Conservation (phyloP, 371 early-diverging fungal genomes). For the Smittium culicis region DNA sequence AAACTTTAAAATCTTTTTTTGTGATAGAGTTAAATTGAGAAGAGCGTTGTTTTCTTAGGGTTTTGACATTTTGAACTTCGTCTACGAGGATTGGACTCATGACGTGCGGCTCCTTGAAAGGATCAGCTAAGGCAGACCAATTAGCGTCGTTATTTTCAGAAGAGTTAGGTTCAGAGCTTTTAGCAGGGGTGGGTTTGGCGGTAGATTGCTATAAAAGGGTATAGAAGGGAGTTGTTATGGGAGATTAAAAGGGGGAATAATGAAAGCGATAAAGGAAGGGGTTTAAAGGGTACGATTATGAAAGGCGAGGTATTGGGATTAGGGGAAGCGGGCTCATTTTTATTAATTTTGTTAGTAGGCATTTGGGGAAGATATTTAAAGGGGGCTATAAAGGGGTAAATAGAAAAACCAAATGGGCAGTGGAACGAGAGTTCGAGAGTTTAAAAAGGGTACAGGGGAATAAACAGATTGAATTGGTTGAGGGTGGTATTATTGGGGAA, state of each 20-base stretch:
- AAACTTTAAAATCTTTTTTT: slow-evolving; percentile 4
- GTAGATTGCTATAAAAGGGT: too few relatives aligned
- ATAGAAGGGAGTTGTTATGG: too few relatives aligned
- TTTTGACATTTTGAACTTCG: not conserved
- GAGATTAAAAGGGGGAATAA: not conserved
- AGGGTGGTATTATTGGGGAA: too few relatives aligned
- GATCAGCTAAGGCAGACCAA: not conserved
- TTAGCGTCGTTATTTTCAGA: too few relatives aligned
- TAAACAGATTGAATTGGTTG: too few relatives aligned
- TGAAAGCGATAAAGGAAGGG: not conserved
- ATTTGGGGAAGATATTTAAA: not conserved
- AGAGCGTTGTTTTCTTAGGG: not conserved
- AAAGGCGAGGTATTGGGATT: not conserved
- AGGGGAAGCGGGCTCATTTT: too few relatives aligned
- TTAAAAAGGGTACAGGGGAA: too few relatives aligned
- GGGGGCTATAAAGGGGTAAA: not conserved
- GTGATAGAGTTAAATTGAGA: not conserved
- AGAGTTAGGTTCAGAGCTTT: too few relatives aligned
- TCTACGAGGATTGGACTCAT: not conserved
- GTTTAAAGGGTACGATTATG: not conserved
- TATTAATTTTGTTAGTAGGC: not conserved
- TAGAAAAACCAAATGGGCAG: too few relatives aligned
- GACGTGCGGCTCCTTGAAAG: not conserved
- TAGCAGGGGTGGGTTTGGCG: too few relatives aligned
- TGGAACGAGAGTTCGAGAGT: too few relatives aligned